Evolutionary conservation across 2,329 filamentous ascomycete genomes (phyloP), one percentile per base, ranked within the genome.

Genomic region (Fonsecaea multimorphosa): DNA sequence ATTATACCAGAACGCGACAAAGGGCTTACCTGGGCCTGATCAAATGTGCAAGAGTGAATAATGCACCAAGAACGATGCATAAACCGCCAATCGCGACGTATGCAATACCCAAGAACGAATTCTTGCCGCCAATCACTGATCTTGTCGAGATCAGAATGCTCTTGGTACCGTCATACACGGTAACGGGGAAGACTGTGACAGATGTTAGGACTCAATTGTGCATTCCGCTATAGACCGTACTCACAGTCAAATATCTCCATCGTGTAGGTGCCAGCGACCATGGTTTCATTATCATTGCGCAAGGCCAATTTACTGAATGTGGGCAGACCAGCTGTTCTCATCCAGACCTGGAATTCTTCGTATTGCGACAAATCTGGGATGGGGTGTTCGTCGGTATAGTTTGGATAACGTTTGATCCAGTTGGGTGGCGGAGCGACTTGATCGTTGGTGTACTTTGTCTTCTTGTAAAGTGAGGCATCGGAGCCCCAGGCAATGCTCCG

Each of bases 341-440:
- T 99, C 95, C 95, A 99, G 24, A 98, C 93, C 80, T 97, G 93
- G 78, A 99, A 96, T 51, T 88, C 87, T 77, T 97, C 91, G 80
- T 92, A 89, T 0, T 87, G 80, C 68, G 89, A 84, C 19, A 98
- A 78, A 72, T 95, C 80, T 0, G 93, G 92, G 24, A 92, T 88
- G 1, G 85, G 86, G 58, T 85, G 84, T 0, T 85, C 79, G 0
- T 82, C 77, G 2, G 85, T 89, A 75, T 97, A 97, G 67, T 89
- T 76, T 6, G 89, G 89, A 71, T 90, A 97, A 64, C 87, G 85
- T 12, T 84, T 74, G 19, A 80, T 76, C 95, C 95, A 99, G 77
- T 97, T 96, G 3, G 91, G 93, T 0, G 95, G 95, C 0, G 93
- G 93, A 0, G 89, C 79, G 12, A 97, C 88, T 1, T 92, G 80